These are phyloP conservation scores for Collybiopsis luxurians DNA, from an alignment of 768 basidiomycete genomes.

Conservation along the genomic window DNA sequence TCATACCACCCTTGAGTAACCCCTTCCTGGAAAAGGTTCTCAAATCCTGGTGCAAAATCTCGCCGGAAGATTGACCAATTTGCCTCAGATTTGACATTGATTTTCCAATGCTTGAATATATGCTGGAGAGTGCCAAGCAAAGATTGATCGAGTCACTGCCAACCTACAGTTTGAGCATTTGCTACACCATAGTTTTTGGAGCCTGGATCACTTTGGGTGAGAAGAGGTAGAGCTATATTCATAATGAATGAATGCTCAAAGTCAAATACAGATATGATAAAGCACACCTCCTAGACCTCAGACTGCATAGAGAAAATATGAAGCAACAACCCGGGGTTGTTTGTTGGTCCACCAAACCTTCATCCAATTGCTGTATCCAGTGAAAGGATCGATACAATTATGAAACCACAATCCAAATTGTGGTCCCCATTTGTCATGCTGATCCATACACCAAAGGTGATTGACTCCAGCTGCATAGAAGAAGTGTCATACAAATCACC, in stretches of 20 bases:
- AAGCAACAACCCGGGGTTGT: conserved; percentile 22
- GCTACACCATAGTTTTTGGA: conserved; percentile 27
- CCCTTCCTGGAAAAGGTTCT: conserved; percentile 28
- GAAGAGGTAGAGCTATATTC: conserved; percentile 17
- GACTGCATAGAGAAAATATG: conserved; percentile 25
- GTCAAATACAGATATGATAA: not conserved
- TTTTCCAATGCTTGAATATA: conserved; percentile 19
- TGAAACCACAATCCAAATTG: conserved; percentile 32
- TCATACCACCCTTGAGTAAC: conserved; percentile 28
- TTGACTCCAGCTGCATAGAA: conserved; percentile 33
- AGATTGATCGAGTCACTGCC: conserved; percentile 22
- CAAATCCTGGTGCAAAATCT: conserved; percentile 27
- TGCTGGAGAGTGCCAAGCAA: conserved; percentile 24
- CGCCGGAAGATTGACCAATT: conserved; percentile 23
- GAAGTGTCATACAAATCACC: conserved; percentile 15
- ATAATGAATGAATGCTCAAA: conserved; percentile 3
- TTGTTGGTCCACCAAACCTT: conserved; percentile 33
- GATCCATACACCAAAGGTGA: conserved; percentile 28
- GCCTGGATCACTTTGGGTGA: conserved; percentile 31
- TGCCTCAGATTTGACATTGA: conserved; percentile 30
- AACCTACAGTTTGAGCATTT: conserved; percentile 25
- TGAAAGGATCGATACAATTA: conserved; percentile 24
- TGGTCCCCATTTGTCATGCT: conserved; percentile 34
- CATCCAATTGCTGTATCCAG: conserved; percentile 26
- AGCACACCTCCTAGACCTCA: conserved; percentile 15